Evolutionary conservation across 73 alveolate genomes (phyloP), one percentile per base, ranked within the genome.

Genomic region (Paramecium pentaurelia): DNA sequence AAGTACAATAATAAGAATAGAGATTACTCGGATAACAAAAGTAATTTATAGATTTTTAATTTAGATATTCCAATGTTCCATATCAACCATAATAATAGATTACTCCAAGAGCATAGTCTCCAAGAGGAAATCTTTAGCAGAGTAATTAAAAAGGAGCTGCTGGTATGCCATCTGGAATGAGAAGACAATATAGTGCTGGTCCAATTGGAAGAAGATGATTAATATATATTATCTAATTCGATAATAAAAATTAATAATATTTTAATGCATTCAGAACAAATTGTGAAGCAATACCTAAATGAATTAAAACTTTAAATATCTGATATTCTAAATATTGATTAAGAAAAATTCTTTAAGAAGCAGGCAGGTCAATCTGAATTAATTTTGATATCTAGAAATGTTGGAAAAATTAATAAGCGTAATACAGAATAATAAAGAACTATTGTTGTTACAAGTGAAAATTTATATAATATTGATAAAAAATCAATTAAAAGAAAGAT

Each of bases 81-180:
- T 54, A 54, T 54, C 68, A 54, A 64, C 49, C 51, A 3, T 14
- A 28, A 68, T 25, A 10, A 6, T 73, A 73, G 60, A 36, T 36
- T 73, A 73, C 37, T 4, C 87, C 87, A 14, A 73, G 87, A 73
- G 87, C 87, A 1, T 73, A 73, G 40, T 73, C 87, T 73, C 87
- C 87, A 16, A 11, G 68, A 34, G 84, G 11, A 7, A 64, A 8
- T 51, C 7, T 0, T 3, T 5, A 28, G 12, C 28, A 28, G 12
- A 34, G 22, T 36, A 34, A 14, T 40, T 20, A 36, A 36, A 73
- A 38, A 18, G 25, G 54, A 73, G 87, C 68, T 16, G 87, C 68
- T 30, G 60, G 87, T n/a, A 38, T 36, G 60, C 68, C 64, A 32
- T 73, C 60, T 73, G 60, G 87, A 16, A 73, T 73, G 22, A 37